These are phyloP conservation scores for Lactarius sanguifluus DNA, from an alignment of 768 basidiomycete genomes.

Conservation along the genomic window DNA sequence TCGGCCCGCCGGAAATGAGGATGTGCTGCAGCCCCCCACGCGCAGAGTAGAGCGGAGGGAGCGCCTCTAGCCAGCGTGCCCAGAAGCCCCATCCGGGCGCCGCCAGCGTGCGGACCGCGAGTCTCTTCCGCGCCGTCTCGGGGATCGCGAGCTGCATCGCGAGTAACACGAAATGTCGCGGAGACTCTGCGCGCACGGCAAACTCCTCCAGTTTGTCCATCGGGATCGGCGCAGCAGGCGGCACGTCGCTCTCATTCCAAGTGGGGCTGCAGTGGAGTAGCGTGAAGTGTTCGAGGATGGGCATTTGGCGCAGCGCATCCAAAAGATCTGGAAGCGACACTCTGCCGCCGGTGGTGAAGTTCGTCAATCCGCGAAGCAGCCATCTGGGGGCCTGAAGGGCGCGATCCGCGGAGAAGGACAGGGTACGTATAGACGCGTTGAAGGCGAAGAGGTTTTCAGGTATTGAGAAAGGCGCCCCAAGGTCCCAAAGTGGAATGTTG, in stretches of 20 bases:
- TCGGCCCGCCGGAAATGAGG: constrained; percentile 19
- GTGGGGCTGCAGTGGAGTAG: constrained; percentile 3
- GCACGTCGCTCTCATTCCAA: constrained; percentile 11
- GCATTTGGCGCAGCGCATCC: constrained; percentile 13
- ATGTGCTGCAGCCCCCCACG: constrained; percentile 10
- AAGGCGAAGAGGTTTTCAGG: constrained; percentile 9
- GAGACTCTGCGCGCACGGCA: constrained; percentile 14
- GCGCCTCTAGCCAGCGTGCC: constrained; percentile 8
- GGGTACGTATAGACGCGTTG: background rate
- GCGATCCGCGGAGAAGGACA: constrained; percentile 14
- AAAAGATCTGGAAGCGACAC: constrained; percentile 2
- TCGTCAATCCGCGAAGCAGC: constrained; percentile 16
- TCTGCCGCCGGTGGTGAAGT: constrained; percentile 3
- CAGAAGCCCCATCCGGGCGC: constrained; percentile 7
- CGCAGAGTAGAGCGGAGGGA: constrained; percentile 7
- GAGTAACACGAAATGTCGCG: constrained; percentile 19
- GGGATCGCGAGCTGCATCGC: constrained; percentile 13
- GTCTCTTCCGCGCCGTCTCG: constrained; percentile 1
- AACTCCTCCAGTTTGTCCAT: constrained; percentile 14
- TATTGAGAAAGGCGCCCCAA: constrained; percentile 5
- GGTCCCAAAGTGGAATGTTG: constrained; percentile 19
- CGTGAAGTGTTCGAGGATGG: constrained; percentile 8
- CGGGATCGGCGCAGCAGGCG: background rate
- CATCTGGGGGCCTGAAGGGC: constrained; percentile 8
- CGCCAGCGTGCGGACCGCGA: constrained; percentile 1